A percentile compares a stretch with the other conserved stretches of the same genome.
Conservation (phyloP, 2,329 filamentous ascomycete genomes). For the Fusarium redolens region DNA sequence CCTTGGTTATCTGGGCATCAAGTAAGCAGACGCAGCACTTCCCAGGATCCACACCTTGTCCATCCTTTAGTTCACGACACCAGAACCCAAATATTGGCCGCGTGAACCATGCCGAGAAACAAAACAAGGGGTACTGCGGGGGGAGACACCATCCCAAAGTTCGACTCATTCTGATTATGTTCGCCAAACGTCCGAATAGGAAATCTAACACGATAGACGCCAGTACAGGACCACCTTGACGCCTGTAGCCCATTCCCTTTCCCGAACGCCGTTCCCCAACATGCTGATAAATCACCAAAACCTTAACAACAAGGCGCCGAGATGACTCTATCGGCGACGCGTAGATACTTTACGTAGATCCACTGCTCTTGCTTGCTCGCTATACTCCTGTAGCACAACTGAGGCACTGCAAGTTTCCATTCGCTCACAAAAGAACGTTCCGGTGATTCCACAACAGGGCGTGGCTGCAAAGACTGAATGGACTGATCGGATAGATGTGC, state of each 20-base stretch:
- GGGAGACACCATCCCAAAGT: constrained; percentile 21
- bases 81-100: constrained; percentile 14
- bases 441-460: background rate
- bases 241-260: background rate
- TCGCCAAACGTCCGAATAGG: background rate
- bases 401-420: background rate
- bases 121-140: constrained; percentile 14
- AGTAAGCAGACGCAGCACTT: constrained; percentile 14
- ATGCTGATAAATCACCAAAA: constrained; percentile 21
- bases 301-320: background rate
- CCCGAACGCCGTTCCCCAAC: background rate
- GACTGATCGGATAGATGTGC: background rate
- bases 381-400: constrained; percentile 9
- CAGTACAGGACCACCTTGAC: background rate
- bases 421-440: background rate
- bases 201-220: background rate
- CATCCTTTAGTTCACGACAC: constrained; percentile 20
- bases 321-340: constrained; percentile 19
- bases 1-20: constrained; percentile 5
- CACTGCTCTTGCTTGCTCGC: constrained; percentile 16
- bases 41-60: constrained; percentile 17
- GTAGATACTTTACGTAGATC: constrained; percentile 9
- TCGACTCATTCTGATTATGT: constrained; percentile 25
- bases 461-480: background rate
- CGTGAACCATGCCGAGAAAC: constrained; percentile 30